Conservation (phyloP, 441 rosid species). For the Erodium chrysanthum region DNA sequence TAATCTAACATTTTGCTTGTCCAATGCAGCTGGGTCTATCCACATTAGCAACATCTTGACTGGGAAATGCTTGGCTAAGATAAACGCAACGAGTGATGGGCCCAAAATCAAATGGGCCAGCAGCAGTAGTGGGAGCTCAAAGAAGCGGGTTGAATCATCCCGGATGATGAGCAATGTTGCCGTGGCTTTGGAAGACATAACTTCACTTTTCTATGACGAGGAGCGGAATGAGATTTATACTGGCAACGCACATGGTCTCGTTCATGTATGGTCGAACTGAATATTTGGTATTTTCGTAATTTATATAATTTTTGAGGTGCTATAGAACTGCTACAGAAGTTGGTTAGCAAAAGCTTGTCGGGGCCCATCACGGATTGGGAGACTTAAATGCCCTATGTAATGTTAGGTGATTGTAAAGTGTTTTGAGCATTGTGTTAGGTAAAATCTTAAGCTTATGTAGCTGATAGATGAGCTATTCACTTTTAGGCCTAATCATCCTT, state of each 20-base stretch:
- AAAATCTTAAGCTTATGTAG: conserved; percentile 1
- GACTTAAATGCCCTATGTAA: conserved; percentile 2
- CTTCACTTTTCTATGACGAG: conserved; percentile 84
- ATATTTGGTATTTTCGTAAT: background rate
- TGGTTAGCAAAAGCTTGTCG: no score
- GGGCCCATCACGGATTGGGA: no score
- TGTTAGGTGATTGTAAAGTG: background rate
- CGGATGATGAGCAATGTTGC: conserved; percentile 51
- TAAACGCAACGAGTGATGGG: conserved; percentile 46
- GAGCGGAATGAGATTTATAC: conserved; percentile 94
- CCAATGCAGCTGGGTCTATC: conserved; percentile 69
- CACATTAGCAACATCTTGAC: conserved; percentile 87
- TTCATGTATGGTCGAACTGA: conserved; percentile 93
- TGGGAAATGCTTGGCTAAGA: conserved; percentile 88
- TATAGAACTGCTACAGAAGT: background rate
- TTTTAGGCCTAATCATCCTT: background rate
- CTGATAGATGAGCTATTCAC: no score
- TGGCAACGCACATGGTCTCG: conserved; percentile 73
- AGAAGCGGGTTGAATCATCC: conserved; percentile 22
- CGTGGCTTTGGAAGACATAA: conserved; percentile 90
- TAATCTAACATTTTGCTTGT: no score
- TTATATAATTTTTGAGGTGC: no score
- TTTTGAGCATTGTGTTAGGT: conserved; percentile 15
- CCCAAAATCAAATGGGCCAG: conserved; percentile 29
- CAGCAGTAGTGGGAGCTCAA: conserved; percentile 26